A percentile compares a stretch with the other conserved stretches of the same genome.
Conservation (phyloP, 768 basidiomycete genomes). For the Podaxis sp. region DNA sequence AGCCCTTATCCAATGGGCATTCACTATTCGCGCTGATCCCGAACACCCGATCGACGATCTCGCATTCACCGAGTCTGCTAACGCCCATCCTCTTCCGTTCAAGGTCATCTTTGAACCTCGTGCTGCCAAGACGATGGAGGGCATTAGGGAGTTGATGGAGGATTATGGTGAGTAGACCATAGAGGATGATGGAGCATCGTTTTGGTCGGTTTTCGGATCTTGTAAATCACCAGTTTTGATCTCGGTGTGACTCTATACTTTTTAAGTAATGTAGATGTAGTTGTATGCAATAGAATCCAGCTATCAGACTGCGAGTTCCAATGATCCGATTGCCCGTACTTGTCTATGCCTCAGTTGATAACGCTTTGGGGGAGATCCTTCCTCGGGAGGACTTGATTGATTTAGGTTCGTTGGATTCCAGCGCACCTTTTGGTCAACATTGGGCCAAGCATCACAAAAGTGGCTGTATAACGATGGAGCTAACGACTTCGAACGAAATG, state of each 20-base stretch:
- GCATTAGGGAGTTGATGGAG: constrained; percentile 38
- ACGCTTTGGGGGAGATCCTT: no score
- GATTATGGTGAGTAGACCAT: constrained; percentile 34
- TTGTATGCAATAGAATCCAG: no score
- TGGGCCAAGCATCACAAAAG: no score
- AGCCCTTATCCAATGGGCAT: constrained; percentile 65
- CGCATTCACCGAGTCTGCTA: constrained; percentile 63
- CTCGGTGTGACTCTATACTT: background rate
- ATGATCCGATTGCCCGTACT: no score
- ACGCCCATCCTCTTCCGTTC: constrained; percentile 65
- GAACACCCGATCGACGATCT: constrained; percentile 55
- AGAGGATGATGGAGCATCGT: background rate
- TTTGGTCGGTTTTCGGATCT: background rate
- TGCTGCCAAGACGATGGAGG: constrained; percentile 28
- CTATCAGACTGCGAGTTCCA: no score
- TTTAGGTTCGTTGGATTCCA: no score
- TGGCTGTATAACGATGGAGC: background rate
- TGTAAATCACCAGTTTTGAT: no score
- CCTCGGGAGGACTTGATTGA: no score
- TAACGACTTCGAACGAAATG: constrained; percentile 46
- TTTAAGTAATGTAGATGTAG: no score
- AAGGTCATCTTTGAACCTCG: constrained; percentile 56
- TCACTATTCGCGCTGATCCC: constrained; percentile 53
- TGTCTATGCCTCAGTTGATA: no score
- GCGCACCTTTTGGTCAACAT: no score